Percentiles rank a stretch among this genome's conserved stretches.
Conservation (phyloP, 2,329 filamentous ascomycete species). For the Penicillium hordei region DNA sequence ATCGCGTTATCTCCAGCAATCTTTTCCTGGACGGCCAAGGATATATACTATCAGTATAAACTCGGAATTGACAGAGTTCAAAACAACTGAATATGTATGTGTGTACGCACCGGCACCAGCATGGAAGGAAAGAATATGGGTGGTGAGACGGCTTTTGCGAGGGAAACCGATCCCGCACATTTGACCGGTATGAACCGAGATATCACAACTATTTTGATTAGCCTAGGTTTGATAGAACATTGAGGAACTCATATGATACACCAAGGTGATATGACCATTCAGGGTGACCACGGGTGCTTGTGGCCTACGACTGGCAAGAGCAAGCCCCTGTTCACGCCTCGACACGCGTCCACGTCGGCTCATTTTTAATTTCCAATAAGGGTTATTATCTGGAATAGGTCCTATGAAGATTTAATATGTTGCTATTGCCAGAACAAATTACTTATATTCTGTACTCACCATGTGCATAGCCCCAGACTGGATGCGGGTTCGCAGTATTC, state of each 20-base stretch:
- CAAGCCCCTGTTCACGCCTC: neutral
- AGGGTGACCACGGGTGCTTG: neutral
- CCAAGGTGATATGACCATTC: neutral
- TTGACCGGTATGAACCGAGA: neutral
- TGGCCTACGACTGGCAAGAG: too few relatives aligned
- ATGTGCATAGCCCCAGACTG: neutral
- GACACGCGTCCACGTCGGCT: neutral
- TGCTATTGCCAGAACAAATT: too few relatives aligned
- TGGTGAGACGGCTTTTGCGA: accelerated
- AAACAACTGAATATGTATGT: neutral
- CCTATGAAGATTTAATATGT: neutral
- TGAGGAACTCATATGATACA: neutral
- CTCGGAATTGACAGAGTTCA: neutral
- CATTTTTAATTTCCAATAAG: neutral
- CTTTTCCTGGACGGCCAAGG: too few relatives aligned
- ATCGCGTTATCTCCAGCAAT: neutral
- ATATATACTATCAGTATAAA: neutral
- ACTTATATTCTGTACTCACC: neutral
- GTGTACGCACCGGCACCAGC: neutral
- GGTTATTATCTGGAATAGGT: neutral
- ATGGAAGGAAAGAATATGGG: neutral
- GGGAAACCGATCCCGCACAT: neutral
- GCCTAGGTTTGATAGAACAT: neutral
- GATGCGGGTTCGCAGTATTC: neutral
- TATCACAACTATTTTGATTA: neutral